Evolutionary conservation across 1,139 yeast species (phyloP).

Genomic region (Pichia sp.): DNA sequence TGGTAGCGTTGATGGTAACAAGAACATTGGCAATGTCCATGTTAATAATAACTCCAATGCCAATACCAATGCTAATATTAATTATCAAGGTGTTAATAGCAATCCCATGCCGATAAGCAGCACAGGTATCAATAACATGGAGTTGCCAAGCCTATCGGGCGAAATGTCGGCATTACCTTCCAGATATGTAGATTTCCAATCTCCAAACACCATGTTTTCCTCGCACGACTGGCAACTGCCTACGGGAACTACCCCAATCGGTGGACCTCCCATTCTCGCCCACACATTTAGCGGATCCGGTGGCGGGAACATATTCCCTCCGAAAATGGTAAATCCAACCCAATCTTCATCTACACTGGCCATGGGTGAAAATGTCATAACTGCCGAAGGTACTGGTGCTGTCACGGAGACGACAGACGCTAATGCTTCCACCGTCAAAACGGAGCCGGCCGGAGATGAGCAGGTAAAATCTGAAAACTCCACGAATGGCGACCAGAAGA

Average conservation of each 20-base stretch:
- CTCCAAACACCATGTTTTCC: slow-evolving; percentile 28
- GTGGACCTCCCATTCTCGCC: slow-evolving; percentile 8
- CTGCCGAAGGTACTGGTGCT: too few relatives aligned
- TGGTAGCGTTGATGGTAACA: too few relatives aligned
- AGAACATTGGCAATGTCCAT: neutral
- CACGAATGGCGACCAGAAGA: too few relatives aligned
- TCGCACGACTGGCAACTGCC: slow-evolving; percentile 28
- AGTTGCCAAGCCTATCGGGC: slow-evolving; percentile 27
- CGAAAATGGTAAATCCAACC: too few relatives aligned
- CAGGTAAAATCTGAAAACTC: too few relatives aligned
- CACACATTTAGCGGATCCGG: neutral
- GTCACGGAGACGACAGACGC: too few relatives aligned
- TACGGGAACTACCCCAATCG: slow-evolving; percentile 25
- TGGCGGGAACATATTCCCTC: too few relatives aligned
- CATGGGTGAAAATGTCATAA: too few relatives aligned
- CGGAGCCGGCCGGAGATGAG: too few relatives aligned
- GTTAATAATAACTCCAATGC: neutral
- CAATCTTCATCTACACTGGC: too few relatives aligned
- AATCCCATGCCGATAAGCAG: neutral
- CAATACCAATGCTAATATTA: slow-evolving; percentile 1
- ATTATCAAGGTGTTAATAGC: neutral
- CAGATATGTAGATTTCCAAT: slow-evolving; percentile 36
- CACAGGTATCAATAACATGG: neutral
- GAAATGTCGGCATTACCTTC: slow-evolving; percentile 40
- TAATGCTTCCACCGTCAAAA: too few relatives aligned